Conservation (phyloP, 1,284 basidiomycete species). For the Boletellus deceptivus region DNA sequence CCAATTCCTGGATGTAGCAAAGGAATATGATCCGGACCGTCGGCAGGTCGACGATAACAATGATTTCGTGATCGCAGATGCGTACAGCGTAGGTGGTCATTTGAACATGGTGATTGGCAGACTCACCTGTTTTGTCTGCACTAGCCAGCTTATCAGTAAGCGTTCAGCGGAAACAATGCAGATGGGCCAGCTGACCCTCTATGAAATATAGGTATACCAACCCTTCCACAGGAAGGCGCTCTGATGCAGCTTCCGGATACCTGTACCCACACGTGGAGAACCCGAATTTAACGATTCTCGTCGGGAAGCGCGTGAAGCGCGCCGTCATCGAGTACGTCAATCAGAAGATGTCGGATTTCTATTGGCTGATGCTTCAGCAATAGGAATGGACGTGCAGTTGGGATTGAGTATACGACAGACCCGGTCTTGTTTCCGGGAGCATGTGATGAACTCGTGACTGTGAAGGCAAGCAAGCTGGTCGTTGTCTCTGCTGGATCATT, state of each 20-base stretch:
- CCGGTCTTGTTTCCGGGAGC: constrained; percentile 24
- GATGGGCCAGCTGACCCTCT: background rate
- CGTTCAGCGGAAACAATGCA: background rate
- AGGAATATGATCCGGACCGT: constrained; percentile 44
- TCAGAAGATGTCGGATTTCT: background rate
- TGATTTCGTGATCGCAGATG: constrained; percentile 19
- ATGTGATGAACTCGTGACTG: constrained; percentile 9
- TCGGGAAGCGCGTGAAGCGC: constrained; percentile 24
- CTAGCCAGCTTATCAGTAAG: constrained; percentile 13
- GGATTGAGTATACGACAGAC: constrained; percentile 54
- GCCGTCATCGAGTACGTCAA: constrained; percentile 45
- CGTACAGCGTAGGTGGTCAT: constrained; percentile 38
- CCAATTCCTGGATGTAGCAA: constrained; percentile 46
- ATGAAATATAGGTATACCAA: constrained; percentile 47
- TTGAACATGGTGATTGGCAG: background rate
- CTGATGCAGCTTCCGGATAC: constrained; percentile 55
- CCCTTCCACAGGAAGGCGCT: constrained; percentile 49
- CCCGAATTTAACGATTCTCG: too few relatives aligned
- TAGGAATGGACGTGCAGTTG: constrained; percentile 52
- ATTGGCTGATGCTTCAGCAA: background rate
- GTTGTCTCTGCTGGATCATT: constrained; percentile 52
- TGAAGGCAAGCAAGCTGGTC: constrained; percentile 37
- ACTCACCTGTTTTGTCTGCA: background rate
- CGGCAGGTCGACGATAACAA: constrained; percentile 43
- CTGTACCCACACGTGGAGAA: constrained; percentile 37